Evolutionary conservation across 768 basidiomycete species (phyloP), one percentile per base, ranked within the genome.

Genomic region (Leucocoprinus birnbaumii): DNA sequence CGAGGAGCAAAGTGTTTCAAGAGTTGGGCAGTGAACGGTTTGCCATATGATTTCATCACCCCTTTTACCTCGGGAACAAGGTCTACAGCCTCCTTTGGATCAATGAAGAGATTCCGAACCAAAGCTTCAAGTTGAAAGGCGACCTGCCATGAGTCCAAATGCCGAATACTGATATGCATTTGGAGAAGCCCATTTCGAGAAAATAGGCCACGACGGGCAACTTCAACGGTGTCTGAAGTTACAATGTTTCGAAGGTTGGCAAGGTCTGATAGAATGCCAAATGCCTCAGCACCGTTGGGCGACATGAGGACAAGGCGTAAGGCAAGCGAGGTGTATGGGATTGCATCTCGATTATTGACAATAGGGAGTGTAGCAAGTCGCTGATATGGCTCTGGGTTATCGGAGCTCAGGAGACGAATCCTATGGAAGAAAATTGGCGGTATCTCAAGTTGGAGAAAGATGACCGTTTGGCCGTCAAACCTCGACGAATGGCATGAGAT

Each of bases 111-210:
- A 43, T 68, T 70, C 25, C 67, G 68, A 16, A 75, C 45, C 9
- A 79, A 62, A 0, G 74, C 71, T 51, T 84, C 79, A 27, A 85
- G 66, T 60, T 87, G 85, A 58, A 84, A 86, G 0, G 82, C 78
- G 14, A 86, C 71, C 34, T 60, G 58, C 80, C 78, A 85, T 13
- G 27, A 27, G 6, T 73, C 63, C 7, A 82, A 60, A 11, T 24
- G 25, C 24, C 40, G 55, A 25, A 80, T 61, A 66, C 71, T 73
- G 1, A 13, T 31, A 9, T 65, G 55, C 37, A 78, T 68, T 25
- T 58, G 34, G 2, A 61, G 53, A 38, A 79, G 61, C 3, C 65
- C 65, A 9, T 19, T 24, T 2, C 53, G 21, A 9, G 80, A 74
- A 59, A 83, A 87, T 14, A 83, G 71, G 2, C 58, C 59, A 19